phyloP scores from a whole-genome alignment of 768 basidiomycete genomes.

The Rhodotorula babjevae region DNA sequence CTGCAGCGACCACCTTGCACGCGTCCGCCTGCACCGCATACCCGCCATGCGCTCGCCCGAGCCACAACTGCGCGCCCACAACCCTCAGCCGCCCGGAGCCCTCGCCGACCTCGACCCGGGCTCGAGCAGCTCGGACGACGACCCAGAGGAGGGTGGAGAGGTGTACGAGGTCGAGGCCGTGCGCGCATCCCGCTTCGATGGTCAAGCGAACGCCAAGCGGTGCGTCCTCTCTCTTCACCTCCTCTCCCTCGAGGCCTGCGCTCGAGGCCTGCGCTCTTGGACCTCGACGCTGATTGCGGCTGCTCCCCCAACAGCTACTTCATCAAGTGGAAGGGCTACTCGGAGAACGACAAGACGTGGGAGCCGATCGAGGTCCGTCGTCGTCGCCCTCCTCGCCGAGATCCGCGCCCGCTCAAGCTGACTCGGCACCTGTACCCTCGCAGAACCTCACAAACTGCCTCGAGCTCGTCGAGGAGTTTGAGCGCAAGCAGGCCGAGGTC shows the following conservation, averaged over 20 bases:
- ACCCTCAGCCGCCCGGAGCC: too few species aligned
- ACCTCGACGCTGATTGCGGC: too few species aligned
- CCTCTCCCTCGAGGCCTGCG: background rate
- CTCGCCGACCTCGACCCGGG: background rate
- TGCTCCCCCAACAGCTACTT: conserved; percentile 23
- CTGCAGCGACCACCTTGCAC: too few species aligned
- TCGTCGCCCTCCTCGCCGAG: too few species aligned
- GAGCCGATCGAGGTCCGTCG: conserved; percentile 11
- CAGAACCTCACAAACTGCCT: conserved; percentile 24
- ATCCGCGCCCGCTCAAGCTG: too few species aligned
- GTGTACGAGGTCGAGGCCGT: conserved; percentile 32
- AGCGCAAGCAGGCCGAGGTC: background rate
- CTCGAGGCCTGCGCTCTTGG: too few species aligned
- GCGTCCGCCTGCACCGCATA: too few species aligned
- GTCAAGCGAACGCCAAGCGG: background rate
- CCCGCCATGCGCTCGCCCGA: conserved; percentile 5
- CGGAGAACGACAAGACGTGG: conserved; percentile 17
- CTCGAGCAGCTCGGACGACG: background rate
- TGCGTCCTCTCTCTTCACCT: background rate
- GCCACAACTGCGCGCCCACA: background rate
- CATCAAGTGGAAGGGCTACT: conserved; percentile 34
- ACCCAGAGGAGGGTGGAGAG: background rate
- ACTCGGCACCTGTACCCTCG: too few species aligned
- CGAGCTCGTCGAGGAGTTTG: conserved; percentile 13
- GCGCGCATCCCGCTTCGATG: conserved; percentile 11